Base-by-base conservation (phyloP, 495 filamentous ascomycete genomes). In the Melanomma pulvis-pyrius region DNA sequence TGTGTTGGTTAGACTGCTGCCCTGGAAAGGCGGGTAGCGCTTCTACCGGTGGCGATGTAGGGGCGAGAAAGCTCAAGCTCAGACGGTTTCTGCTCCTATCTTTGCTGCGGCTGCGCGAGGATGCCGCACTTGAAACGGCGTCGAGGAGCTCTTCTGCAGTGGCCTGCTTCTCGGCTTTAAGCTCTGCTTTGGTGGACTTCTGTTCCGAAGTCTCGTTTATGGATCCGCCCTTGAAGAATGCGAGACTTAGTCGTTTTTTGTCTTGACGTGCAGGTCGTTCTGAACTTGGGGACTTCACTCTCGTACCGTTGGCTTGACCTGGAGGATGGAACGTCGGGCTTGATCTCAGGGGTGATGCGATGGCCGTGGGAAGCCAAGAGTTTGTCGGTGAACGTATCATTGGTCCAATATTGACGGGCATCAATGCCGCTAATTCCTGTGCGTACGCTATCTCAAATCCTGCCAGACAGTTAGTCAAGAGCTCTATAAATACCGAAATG, bases 391-490 rank as follows among this genome's bases (percentile, higher is more conserved):
- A 70, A 13, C 62, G 68, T 29, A 67, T 9, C 2, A 54, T 4
- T 26, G 54, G 58, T 8, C 36, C 52, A 12, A 46, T 39, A n/a
- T 44, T 57, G 21, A 61, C 44, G 13, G 71, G 67, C 48, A 72
- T 61, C 30, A 90, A 84, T 29, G 81, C 72, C 7, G 82, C 79
- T 30, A 90, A 79, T 74, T 91, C 88, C 4, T 79, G 80, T 1
- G 81, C 86, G 58, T 86, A 91, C 2, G 84, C 87, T 22, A 71
- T 71, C 69, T 89, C 87, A 60, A 87, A 88, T 68, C 78, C 85
- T 86, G 32, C 50, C 2, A 50, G 13, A 1, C n/a, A 6, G 32
- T 52, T 52, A 56, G 63, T 9, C 15, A 61, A 67, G 25, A 58
- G 63, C 62, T 36, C 39, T 26, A 15, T 56, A 26, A 15, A 67